These are phyloP conservation scores for Magnaporthiopsis rhizophila DNA, from an alignment of 2,329 filamentous ascomycete genomes.

Conservation along the genomic window DNA sequence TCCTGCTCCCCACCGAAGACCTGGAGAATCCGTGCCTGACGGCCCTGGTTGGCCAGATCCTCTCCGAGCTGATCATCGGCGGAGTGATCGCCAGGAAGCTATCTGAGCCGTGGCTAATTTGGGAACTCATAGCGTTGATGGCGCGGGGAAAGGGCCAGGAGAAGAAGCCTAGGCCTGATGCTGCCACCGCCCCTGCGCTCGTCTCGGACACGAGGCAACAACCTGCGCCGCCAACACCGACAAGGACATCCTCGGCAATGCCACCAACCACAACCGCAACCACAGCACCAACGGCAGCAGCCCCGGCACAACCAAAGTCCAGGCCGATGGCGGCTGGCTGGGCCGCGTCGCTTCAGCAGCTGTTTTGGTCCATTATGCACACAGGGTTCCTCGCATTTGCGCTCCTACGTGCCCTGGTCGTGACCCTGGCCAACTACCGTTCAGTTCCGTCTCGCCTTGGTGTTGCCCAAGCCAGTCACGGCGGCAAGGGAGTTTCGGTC, in stretches of 20 bases:
- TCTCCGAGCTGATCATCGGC: conserved; percentile 84
- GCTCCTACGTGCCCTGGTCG: conserved; percentile 56
- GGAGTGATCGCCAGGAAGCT: conserved; percentile 72
- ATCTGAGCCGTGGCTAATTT: conserved; percentile 83
- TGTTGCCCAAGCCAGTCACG: background rate
- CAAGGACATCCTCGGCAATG: conserved; percentile 4
- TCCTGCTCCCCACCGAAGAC: conserved; percentile 87
- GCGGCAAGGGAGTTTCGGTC: background rate
- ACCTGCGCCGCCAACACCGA: conserved; percentile 11
- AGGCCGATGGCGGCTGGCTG: background rate
- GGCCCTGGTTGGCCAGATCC: conserved; percentile 74
- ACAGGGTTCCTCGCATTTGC: conserved; percentile 48
- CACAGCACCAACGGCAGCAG: too few species aligned
- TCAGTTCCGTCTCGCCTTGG: conserved; percentile 49
- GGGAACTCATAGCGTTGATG: conserved; percentile 72
- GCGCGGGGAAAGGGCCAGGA: conserved; percentile 32
- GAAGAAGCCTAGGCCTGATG: conserved; percentile 2
- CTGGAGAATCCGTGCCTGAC: conserved; percentile 80
- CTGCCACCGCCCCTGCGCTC: background rate
- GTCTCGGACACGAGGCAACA: background rate
- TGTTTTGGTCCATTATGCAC: conserved; percentile 52
- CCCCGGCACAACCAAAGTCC: too few species aligned
- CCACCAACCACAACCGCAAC: background rate
- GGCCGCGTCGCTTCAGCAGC: conserved; percentile 28
- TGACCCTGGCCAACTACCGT: conserved; percentile 58